phyloP scores from a whole-genome alignment of 495 filamentous ascomycete genomes.

The Clavariopsis aquatica region DNA sequence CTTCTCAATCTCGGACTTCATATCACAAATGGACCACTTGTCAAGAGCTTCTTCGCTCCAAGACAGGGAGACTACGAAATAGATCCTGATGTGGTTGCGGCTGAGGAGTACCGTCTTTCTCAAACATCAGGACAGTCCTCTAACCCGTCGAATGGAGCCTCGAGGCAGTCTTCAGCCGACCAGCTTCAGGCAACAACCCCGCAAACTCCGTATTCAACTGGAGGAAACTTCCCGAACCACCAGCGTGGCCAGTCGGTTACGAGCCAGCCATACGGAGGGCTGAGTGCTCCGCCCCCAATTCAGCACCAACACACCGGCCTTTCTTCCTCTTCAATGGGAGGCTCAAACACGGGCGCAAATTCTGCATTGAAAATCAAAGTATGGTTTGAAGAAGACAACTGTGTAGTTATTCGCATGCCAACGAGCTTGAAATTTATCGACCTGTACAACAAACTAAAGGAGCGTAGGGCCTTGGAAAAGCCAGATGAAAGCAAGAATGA shows the following conservation, averaged over 20 bases:
- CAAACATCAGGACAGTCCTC: conserved; percentile 33
- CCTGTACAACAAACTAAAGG: conserved; percentile 64
- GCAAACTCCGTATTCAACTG: conserved; percentile 32
- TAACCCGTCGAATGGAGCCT: conserved; percentile 51
- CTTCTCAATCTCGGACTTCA: conserved; percentile 79
- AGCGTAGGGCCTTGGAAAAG: conserved; percentile 50
- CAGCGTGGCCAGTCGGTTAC: conserved; percentile 57
- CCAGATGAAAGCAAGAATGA: conserved; percentile 49
- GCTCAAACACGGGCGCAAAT: conserved; percentile 44
- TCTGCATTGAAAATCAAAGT: conserved; percentile 86
- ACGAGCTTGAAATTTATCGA: conserved; percentile 68
- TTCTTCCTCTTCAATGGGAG: conserved; percentile 51
- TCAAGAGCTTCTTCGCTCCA: conserved; percentile 87
- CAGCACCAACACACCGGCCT: conserved; percentile 47
- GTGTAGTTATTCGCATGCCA: conserved; percentile 87
- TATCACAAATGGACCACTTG: conserved; percentile 77
- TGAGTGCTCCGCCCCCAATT: conserved; percentile 27
- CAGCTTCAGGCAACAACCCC: conserved; percentile 32
- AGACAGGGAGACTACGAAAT: conserved; percentile 91
- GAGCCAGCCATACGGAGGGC: conserved; percentile 39
- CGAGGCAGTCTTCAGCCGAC: conserved; percentile 66
- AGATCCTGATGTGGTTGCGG: conserved; percentile 50
- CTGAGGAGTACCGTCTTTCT: conserved; percentile 40
- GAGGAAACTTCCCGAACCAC: conserved; percentile 47
- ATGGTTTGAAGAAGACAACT: conserved; percentile 78